These are phyloP conservation scores for Dillenia suffruticosa DNA, from an alignment of 164 flowering plant species.

Conservation along the genomic window DNA sequence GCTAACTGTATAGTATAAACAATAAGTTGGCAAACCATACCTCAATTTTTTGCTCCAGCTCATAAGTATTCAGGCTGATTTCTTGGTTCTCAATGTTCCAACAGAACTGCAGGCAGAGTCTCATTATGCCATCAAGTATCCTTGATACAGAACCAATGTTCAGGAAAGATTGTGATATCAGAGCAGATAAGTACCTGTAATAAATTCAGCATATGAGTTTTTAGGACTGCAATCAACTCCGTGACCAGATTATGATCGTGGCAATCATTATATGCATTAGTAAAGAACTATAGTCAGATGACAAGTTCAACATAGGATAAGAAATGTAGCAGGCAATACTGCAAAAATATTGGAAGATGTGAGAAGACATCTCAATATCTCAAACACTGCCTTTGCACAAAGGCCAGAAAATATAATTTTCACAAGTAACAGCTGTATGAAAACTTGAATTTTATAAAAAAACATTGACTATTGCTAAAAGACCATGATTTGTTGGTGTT, in stretches of 20 bases:
- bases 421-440: too few relatives aligned
- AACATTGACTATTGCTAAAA: too few relatives aligned
- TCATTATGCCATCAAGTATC: conserved; percentile 93
- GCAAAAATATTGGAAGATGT: too few relatives aligned
- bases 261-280: background rate
- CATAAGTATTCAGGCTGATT: conserved; percentile 49
- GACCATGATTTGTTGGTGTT: too few relatives aligned
- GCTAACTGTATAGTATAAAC: background rate
- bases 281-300: background rate
- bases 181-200: conserved; percentile 86
- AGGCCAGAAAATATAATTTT: too few relatives aligned
- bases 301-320: background rate
- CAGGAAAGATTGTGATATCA: conserved; percentile 95
- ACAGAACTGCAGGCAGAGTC: conserved; percentile 92
- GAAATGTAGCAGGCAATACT: background rate
- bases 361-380: too few relatives aligned
- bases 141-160: conserved; percentile 97
- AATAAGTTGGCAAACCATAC: conserved; percentile 22
- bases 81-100: conserved; percentile 85
- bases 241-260: too few relatives aligned
- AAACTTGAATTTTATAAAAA: too few relatives aligned
- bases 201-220: background rate
- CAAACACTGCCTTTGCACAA: too few relatives aligned
- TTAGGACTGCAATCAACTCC: too few relatives aligned
- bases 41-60: conserved; percentile 85